Evolutionary conservation across 352 stramenopile species (phyloP), one percentile per base, ranked within the genome.

Genomic region (Phytopythium delawarense): DNA sequence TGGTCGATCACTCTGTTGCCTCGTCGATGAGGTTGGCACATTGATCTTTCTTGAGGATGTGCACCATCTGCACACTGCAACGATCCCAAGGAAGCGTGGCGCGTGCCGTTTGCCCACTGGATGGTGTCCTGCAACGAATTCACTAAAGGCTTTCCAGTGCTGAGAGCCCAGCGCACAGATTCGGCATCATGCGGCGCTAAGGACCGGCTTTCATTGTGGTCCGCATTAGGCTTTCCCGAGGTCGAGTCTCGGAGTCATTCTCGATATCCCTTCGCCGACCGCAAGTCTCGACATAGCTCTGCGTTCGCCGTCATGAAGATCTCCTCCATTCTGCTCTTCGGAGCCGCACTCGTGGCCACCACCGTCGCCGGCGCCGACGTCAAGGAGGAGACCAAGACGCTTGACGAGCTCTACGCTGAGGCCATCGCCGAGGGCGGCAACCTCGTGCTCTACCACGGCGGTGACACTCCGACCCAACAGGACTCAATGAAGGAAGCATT

Each of bases 381-480:
- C 37, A 55, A 67, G 20, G 75, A 84, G 63, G 75, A 84, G 50
- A 79, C 72, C 62, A 78, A 79, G 57, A 61, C 65, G 7, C 42
- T 81, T 59, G 68, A 69, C 16, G 55, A 81, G 54, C 77, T 87
- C 20, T 74, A 87, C 60, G 64, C 72, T 35, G 69, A 85, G 28
- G 71, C 77, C n/a, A 61, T 80, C 66, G 62, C 64, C 25, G 76
- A 87, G 73, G 77, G 76, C 45, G 80, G 74, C 54, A 77, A 81
- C 21, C 76, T 87, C 59, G 67, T 82, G 49, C 49, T 77, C 30
- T 83, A 81, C 59, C 58, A 69, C 54, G 71, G 73, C 18, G 74
- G 72, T 51, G 75, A 83, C 50, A 70, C 66, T 30, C 45, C 63
- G 8, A 63, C 46, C 5, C 69, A 79, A 54, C 66, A 74, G 28